Evolutionary conservation across 192 early-diverging fungal genomes (phyloP).

Genomic region (Coemansia sp.): DNA sequence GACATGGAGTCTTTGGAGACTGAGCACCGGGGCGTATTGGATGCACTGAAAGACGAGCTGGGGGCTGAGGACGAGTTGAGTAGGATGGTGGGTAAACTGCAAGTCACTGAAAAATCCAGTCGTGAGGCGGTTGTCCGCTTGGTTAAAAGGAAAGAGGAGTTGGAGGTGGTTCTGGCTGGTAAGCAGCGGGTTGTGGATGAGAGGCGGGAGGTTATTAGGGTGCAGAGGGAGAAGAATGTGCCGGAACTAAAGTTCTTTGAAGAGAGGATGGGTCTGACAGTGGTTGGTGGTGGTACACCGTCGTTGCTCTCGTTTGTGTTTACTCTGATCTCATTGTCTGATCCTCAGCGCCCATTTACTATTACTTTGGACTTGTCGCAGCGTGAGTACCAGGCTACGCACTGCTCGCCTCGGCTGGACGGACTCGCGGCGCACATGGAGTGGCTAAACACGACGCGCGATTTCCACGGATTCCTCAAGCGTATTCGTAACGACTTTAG

Average conservation of each 20-base stretch:
- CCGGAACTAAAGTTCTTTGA: conserved; percentile 65
- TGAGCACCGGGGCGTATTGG: conserved; percentile 46
- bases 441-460: conserved; percentile 63
- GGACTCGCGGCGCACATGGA: conserved; percentile 54
- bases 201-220: conserved; percentile 52
- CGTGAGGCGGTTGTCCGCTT: conserved; percentile 34
- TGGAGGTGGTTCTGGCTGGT: conserved; percentile 34
- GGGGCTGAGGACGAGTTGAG: conserved; percentile 54
- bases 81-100: conserved; percentile 44
- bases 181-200: conserved; percentile 60
- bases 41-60: conserved; percentile 56
- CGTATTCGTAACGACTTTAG: conserved; percentile 63
- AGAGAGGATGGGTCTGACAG: conserved; percentile 55
- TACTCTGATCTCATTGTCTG: conserved; percentile 63
- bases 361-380: conserved; percentile 64
- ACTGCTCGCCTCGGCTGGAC: conserved; percentile 59
- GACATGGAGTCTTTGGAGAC: conserved; percentile 47
- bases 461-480: conserved; percentile 75
- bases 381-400: conserved; percentile 59
- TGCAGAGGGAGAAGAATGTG: conserved; percentile 53
- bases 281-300: conserved; percentile 42
- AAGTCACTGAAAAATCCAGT: conserved; percentile 51
- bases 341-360: conserved; percentile 57
- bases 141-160: conserved; percentile 17
- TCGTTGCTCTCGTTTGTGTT: conserved; percentile 68